These are phyloP conservation scores for Beauveria sp. DNA, from an alignment of 2,329 filamentous ascomycete genomes.

Conservation along the genomic window DNA sequence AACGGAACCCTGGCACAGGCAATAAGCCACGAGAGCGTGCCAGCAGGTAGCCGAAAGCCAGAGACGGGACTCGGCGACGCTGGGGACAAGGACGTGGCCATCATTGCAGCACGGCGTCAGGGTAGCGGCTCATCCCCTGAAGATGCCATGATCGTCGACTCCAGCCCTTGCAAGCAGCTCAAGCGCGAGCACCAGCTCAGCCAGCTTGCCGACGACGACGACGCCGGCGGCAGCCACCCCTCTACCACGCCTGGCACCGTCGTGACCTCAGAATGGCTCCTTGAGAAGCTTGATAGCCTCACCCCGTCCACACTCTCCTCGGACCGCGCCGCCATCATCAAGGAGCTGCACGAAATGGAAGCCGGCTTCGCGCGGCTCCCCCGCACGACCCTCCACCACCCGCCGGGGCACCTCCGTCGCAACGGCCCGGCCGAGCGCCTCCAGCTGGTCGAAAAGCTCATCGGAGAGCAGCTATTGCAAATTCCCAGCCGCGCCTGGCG, in stretches of 20 bases:
- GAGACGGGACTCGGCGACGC: neutral
- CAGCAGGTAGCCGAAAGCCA: neutral
- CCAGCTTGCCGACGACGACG: neutral
- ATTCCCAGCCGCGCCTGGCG: slow-evolving; percentile 18
- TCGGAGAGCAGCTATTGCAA: neutral
- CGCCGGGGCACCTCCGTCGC: neutral
- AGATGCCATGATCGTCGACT: neutral
- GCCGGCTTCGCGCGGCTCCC: neutral
- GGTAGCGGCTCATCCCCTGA: neutral
- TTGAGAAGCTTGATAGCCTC: neutral
- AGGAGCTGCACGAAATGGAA: neutral
- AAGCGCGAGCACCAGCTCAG: neutral
- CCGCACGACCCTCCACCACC: neutral
- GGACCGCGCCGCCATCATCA: neutral
- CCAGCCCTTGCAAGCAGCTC: neutral
- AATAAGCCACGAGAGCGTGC: neutral
- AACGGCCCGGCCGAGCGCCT: neutral
- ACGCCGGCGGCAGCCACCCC: neutral
- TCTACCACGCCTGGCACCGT: neutral
- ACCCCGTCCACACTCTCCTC: neutral
- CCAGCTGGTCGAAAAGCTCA: neutral
- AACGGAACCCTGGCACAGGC: neutral
- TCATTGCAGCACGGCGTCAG: neutral
- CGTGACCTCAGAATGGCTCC: neutral
- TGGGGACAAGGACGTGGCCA: neutral